Evolutionary conservation across 2,329 filamentous ascomycete species (phyloP), one percentile per base, ranked within the genome.

Genomic region (Fusarium sacchari): DNA sequence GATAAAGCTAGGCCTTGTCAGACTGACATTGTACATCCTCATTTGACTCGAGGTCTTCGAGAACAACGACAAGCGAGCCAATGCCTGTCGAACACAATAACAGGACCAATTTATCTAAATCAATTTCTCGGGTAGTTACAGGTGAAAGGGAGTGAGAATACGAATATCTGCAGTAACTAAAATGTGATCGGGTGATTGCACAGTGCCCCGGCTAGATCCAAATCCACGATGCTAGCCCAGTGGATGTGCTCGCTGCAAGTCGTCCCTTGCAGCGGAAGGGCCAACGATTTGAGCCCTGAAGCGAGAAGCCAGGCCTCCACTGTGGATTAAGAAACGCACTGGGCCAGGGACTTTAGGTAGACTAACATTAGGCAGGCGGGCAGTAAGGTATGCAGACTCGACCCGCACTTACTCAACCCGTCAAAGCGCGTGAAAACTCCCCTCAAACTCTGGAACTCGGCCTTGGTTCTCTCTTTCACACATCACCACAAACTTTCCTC

Each of bases 371-470:
- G 32, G 32, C 13, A 32, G 32, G 32, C 32, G 32, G 32, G 32
- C 32, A 32, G 32, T 32, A 32, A 32, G 32, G 46, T 44, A 42
- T 64, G 61, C 59, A 65, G 46, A 49, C 40, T 60, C 61, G 76
- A 71, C 76, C 76, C 76, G 76, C 76, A 73, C 69, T 62, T 73
- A 65, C 75, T 75, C 73, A 73, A 74, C 73, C 62, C 65, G 71
- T 69, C 75, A 63, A 68, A 66, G 67, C 74, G 69, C 53, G 52
- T 69, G 56, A 70, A 68, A 70, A 74, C 43, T 69, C 64, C 52
- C 67, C 66, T 65, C 43, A 50, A 60, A 60, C 47, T 50, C 53
- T 32, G 32, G 32, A 55, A 49, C 47, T 64, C 30, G 30, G 24
- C 36, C 42, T 59, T 64, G 65, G 39, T 62, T 65, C 64, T 67